A percentile compares a stretch with the other conserved stretches of the same genome.
Conservation (phyloP, 108 stramenopile genomes). For the Skeletonema menzelii region DNA sequence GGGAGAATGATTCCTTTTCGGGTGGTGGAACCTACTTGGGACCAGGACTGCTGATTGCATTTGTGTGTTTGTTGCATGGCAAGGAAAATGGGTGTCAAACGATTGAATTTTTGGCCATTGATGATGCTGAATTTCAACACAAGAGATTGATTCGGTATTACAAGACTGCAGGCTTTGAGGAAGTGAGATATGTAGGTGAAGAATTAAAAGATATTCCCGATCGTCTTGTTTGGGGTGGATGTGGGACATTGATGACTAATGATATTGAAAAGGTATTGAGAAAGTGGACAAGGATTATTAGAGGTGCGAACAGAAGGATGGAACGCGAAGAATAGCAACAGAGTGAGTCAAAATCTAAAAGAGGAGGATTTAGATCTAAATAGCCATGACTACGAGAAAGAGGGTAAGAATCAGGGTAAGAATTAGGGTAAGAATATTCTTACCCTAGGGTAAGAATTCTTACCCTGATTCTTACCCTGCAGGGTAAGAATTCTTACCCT, state of each 20-base stretch:
- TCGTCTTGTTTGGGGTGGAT: constrained; percentile 87
- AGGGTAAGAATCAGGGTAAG: too few relatives aligned
- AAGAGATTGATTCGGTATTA: constrained; percentile 76
- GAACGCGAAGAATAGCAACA: not conserved
- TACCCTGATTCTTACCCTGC: too few relatives aligned
- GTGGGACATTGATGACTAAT: constrained; percentile 78
- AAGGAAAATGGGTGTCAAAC: constrained; percentile 53
- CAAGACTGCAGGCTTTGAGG: constrained; percentile 65
- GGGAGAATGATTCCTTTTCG: constrained; percentile 36
- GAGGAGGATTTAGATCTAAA: too few relatives aligned
- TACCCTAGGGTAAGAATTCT: too few relatives aligned
- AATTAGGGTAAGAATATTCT: too few relatives aligned
- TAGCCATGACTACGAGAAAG: too few relatives aligned
- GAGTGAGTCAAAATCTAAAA: too few relatives aligned
- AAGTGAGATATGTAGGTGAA: constrained; percentile 83
- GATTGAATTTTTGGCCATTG: constrained; percentile 81
- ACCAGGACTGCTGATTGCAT: constrained; percentile 71
- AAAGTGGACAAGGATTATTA: constrained; percentile 56
- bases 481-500: too few relatives aligned
- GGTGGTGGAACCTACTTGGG: constrained; percentile 64
- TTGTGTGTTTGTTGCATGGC: constrained; percentile 65
- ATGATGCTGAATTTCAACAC: constrained; percentile 83
- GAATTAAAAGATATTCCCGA: constrained; percentile 76
- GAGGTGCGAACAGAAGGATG: constrained; percentile 7
- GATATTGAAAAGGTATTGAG: constrained; percentile 52